Base-by-base conservation (phyloP, 1,284 basidiomycete species). In the Pseudozyma flocculosa region DNA sequence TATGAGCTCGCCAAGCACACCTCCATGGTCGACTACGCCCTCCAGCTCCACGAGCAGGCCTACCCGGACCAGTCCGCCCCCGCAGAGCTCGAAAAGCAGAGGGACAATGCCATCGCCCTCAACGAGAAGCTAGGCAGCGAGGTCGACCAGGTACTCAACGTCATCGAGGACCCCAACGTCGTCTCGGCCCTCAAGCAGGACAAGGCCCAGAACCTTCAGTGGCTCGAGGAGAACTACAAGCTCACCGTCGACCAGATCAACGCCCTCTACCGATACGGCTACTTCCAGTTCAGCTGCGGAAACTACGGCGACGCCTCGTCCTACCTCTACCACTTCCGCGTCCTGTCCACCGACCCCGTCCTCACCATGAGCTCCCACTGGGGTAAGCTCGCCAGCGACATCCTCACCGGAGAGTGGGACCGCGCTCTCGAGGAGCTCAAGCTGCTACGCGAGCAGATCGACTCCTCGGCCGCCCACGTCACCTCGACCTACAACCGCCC, bases 321-420 rank as follows among this genome's bases (percentile, higher is more conserved):
- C 80, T 97, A 95, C 81, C 85, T 98, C 56, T 93, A 98, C 84
- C 94, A 98, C 79, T 98, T 96, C 85, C 90, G 93, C 59, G 88
- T 97, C 43, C 87, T 98, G 59, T 95, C 93, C 43, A 93, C 92
- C 56, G 90, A 95, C 79, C 83, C 84, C 59, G 88, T 92, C 53
- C 87, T 94, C 72, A 92, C 89, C 80, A 87, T 91, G 45, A 97
- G 94, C 11, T 90, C 92, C 5, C 89, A 93, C 80, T 98, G 94
- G 95, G 94, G 94, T 37, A 96, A 97, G 81, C 88, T 98, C 61
- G 91, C 93, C 29, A 92, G 89, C 43, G 92, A 97, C 79, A 95
- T 95, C 74, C 86, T 98, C 45, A 88, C 88, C 4, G 95, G 94
- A 50, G 88, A 89, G 70, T 97, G 92, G 91, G 92, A 95, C 64